A percentile compares a stretch with the other conserved stretches of the same genome.
These are phyloP conservation scores for Suhomyces canberraensis DNA, from an alignment of 805 yeast genomes.

Conservation along the genomic window DNA sequence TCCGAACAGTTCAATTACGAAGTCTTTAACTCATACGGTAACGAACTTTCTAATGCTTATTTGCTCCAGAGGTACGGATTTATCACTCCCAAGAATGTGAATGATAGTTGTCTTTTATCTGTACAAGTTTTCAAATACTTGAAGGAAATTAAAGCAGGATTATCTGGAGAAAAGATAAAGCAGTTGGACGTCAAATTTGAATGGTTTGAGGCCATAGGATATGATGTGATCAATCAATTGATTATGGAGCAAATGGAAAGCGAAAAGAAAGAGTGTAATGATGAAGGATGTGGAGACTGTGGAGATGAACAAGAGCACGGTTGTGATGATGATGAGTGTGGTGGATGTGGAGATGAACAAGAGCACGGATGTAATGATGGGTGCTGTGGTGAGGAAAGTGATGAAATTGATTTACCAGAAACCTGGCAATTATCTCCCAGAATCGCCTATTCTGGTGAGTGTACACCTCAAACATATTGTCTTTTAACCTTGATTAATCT, in stretches of 20 bases:
- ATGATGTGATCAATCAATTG: conserved; percentile 32
- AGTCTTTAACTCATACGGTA: conserved; percentile 79
- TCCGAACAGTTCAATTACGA: conserved; percentile 46
- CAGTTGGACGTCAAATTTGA: conserved; percentile 36
- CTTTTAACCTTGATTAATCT: conserved; percentile 24
- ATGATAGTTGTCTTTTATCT: conserved; percentile 59
- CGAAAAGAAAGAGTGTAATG: conserved; percentile 4
- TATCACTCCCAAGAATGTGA: conserved; percentile 43
- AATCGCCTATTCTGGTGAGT: conserved; percentile 40
- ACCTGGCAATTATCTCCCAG: conserved; percentile 46
- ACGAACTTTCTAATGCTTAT: conserved; percentile 58
- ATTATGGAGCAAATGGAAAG: conserved; percentile 9
- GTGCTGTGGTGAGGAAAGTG: conserved; percentile 16
- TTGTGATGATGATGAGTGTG: conserved; percentile 8
- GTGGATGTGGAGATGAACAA: conserved; percentile 14
- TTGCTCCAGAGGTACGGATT: conserved; percentile 80
- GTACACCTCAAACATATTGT: conserved; percentile 45
- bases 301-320: conserved; percentile 9
- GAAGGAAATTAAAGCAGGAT: conserved; percentile 17
- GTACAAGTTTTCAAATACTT: conserved; percentile 41
- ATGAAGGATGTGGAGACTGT: conserved; percentile 8
- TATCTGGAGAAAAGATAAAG: conserved; percentile 25
- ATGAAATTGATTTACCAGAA: conserved; percentile 20
- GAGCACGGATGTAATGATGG: conserved; percentile 17
- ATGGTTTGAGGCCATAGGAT: conserved; percentile 52